Percentiles rank a stretch among this genome's conserved stretches.
Conservation (phyloP, 2,329 filamentous ascomycete species). For the Hypoxylon sp. region DNA sequence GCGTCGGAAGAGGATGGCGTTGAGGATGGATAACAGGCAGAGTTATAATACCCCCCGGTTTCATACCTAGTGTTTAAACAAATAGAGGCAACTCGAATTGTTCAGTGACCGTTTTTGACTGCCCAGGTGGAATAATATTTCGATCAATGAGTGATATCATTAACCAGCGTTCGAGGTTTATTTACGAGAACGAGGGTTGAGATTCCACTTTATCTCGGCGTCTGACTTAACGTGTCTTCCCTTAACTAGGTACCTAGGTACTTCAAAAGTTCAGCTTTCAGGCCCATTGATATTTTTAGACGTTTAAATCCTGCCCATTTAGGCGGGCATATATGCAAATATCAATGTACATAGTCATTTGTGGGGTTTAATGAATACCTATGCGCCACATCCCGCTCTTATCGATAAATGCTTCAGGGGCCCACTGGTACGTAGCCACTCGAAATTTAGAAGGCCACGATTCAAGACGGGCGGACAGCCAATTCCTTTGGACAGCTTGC, state of each 20-base stretch:
- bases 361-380: conserved; percentile 13
- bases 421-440: conserved; percentile 40
- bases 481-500: conserved; percentile 39
- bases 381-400: conserved; percentile 28
- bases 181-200: neutral
- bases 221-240: neutral
- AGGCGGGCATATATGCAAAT: conserved; percentile 3
- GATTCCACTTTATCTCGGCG: neutral
- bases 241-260: no score
- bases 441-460: conserved; percentile 49
- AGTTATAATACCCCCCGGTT: conserved; percentile 22
- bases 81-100: conserved; percentile 4
- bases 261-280: no score
- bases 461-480: conserved; percentile 43
- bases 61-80: neutral
- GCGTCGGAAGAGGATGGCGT: conserved; percentile 23
- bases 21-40: conserved; percentile 17
- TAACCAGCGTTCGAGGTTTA: neutral
- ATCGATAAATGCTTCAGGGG: conserved; percentile 44
- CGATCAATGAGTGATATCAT: neutral
- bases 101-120: neutral
- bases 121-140: neutral
- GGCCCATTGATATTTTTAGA: no score
- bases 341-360: neutral
- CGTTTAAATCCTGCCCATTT: no score